These are phyloP conservation scores for Neurospora tetraspora DNA, from an alignment of 495 filamentous ascomycete genomes.

Conservation along the genomic window DNA sequence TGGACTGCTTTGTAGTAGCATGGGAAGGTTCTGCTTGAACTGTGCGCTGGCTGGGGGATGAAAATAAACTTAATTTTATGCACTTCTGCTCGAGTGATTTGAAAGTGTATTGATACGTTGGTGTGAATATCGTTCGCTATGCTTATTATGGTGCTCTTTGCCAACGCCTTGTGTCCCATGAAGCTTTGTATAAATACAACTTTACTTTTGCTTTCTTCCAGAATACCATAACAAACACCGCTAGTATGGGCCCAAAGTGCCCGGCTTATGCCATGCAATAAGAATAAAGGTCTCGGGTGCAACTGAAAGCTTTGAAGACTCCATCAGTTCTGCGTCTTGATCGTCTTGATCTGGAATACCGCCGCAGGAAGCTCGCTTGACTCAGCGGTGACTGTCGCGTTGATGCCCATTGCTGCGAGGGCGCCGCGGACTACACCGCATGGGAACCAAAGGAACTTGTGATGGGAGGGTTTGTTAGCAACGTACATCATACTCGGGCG, in stretches of 20 bases:
- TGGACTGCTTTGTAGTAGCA: neutral
- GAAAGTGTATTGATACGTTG: neutral
- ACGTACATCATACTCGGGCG: neutral
- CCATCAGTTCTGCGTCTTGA: constrained; percentile 26
- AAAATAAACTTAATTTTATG: neutral
- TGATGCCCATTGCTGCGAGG: constrained; percentile 79
- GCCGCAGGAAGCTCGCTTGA: constrained; percentile 75
- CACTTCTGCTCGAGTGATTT: neutral
- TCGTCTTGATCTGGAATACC: constrained; percentile 93
- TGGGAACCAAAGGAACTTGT: constrained; percentile 85
- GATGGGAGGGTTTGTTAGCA: neutral
- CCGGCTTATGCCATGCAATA: neutral
- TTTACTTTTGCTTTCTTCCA: neutral
- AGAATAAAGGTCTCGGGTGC: neutral
- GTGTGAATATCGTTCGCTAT: neutral
- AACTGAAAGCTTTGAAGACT: neutral
- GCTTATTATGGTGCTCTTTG: neutral
- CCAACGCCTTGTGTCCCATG: neutral
- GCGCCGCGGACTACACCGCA: constrained; percentile 85
- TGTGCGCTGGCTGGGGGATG: neutral
- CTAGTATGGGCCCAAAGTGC: neutral
- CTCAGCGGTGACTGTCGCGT: constrained; percentile 84
- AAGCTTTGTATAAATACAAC: neutral
- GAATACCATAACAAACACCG: neutral
- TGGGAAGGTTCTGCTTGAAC: neutral